phyloP scores from a whole-genome alignment of 2,329 filamentous ascomycete species.

The Colletotrichum costaricense region DNA sequence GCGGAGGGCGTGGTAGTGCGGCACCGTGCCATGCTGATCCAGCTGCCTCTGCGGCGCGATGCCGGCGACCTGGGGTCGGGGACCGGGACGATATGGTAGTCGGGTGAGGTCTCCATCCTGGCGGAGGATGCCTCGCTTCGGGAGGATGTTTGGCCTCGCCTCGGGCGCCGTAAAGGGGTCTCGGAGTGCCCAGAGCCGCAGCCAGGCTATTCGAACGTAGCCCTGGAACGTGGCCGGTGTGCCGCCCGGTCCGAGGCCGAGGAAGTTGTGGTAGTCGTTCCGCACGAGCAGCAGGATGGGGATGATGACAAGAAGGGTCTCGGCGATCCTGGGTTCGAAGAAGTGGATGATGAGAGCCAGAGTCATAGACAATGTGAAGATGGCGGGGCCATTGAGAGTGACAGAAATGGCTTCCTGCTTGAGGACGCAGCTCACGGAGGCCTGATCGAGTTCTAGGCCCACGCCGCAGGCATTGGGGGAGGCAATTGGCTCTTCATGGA shows the following conservation, averaged over 20 bases:
- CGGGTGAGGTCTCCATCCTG: conserved; percentile 34
- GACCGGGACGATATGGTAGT: conserved; percentile 71
- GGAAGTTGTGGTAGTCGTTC: conserved; percentile 80
- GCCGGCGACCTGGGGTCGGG: conserved; percentile 75
- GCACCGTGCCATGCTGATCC: conserved; percentile 69
- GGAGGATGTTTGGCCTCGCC: conserved; percentile 61
- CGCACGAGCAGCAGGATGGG: conserved; percentile 65
- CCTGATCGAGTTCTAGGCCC: conserved; percentile 50
- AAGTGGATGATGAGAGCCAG: conserved; percentile 65
- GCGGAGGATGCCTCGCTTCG: conserved; percentile 69
- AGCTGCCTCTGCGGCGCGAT: conserved; percentile 86
- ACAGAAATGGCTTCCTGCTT: conserved; percentile 63
- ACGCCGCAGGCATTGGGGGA: conserved; percentile 11
- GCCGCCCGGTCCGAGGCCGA: conserved; percentile 82
- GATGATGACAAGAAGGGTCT: conserved; percentile 61
- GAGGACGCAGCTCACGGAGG: conserved; percentile 44
- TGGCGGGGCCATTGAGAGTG: conserved; percentile 62
- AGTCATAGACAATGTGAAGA: conserved; percentile 56
- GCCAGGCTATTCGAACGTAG: conserved; percentile 78
- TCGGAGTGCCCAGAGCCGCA: conserved; percentile 77
- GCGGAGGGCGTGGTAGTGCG: conserved; percentile 67
- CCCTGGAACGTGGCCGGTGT: conserved; percentile 79
- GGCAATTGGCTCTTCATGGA: conserved; percentile 28
- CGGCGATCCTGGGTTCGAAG: conserved; percentile 58
- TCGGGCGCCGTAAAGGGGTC: conserved; percentile 74